A percentile compares a stretch with the other conserved stretches of the same genome.
phyloP scores from a whole-genome alignment of 129 eudicot species.

The Logfia minima region DNA sequence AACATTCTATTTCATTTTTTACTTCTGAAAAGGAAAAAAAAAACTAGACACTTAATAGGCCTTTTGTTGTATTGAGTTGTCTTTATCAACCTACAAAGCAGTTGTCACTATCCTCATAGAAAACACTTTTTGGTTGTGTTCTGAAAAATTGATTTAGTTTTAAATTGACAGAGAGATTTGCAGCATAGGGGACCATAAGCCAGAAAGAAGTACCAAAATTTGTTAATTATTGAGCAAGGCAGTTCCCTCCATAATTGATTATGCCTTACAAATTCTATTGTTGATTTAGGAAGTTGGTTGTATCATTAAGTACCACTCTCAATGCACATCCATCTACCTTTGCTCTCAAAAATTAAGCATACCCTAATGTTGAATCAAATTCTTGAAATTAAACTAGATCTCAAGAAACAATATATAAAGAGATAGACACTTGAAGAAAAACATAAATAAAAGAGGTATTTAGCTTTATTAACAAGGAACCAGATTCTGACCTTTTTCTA shows the following conservation, averaged over 20 bases:
- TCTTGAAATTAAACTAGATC: constrained; percentile 21
- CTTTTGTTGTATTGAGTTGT: constrained; percentile 56
- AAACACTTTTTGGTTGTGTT: constrained; percentile 43
- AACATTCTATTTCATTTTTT: neutral
- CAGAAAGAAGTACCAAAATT: constrained; percentile 53
- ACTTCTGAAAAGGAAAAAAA: constrained; percentile 19
- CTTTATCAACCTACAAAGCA: constrained; percentile 59
- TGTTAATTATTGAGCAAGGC: constrained; percentile 41
- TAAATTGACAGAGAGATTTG: constrained; percentile 51
- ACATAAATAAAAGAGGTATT: constrained; percentile 24
- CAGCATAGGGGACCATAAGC: constrained; percentile 71
- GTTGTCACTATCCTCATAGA: constrained; percentile 62
- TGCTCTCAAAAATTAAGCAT: neutral
- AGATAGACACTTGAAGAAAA: neutral
- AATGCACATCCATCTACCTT: constrained; percentile 25
- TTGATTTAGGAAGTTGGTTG: constrained; percentile 24
- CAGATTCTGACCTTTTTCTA: constrained; percentile 32
- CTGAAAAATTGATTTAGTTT: constrained; percentile 28
- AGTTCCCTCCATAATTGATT: constrained; percentile 31
- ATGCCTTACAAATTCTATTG: constrained; percentile 25
- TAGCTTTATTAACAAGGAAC: constrained; percentile 38
- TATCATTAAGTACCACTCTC: constrained; percentile 33
- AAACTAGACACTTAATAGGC: constrained; percentile 39
- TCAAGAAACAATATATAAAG: constrained; percentile 26
- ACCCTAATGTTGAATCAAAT: neutral